phyloP scores from a whole-genome alignment of 2,329 filamentous ascomycete genomes.

The Colletotrichum sp. region DNA sequence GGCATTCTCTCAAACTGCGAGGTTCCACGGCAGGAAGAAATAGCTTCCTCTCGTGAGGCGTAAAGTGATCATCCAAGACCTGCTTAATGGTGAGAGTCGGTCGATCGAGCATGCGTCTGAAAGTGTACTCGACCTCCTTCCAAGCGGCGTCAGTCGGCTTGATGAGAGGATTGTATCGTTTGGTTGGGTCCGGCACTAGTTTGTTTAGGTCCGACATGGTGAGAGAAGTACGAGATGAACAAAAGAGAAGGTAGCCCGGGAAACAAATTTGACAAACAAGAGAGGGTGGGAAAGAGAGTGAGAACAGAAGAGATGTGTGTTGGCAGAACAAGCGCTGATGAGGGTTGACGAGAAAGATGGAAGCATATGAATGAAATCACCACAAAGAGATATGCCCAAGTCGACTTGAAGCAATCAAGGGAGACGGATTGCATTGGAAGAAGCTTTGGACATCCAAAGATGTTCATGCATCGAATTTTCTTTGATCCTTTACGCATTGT shows the following conservation, averaged over 20 bases:
- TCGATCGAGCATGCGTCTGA: slow-evolving; percentile 29
- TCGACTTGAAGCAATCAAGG: neutral
- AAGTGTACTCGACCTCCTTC: slow-evolving; percentile 32
- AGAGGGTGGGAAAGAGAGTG: neutral
- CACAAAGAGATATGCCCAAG: neutral
- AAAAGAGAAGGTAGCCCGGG: neutral
- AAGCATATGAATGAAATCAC: neutral
- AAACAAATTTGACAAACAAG: neutral
- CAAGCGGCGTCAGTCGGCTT: slow-evolving; percentile 26
- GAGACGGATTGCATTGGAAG: neutral
- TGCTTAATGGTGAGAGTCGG: slow-evolving; percentile 27
- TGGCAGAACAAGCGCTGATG: neutral
- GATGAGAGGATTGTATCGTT: slow-evolving; percentile 27
- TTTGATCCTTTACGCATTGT: neutral
- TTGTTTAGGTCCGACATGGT: neutral
- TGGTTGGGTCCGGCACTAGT: neutral
- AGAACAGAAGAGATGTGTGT: neutral
- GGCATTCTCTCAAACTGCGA: slow-evolving; percentile 32
- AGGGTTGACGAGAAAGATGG: neutral
- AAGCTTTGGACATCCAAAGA: neutral
- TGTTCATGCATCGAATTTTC: neutral
- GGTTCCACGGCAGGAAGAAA: slow-evolving; percentile 32
- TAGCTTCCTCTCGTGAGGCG: slow-evolving; percentile 35
- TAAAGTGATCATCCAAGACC: slow-evolving; percentile 39
- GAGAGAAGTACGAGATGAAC: neutral